Percentiles rank a stretch among this genome's conserved stretches.
These are phyloP conservation scores for Starmerella davenportii DNA, from an alignment of 805 yeast species.

Conservation along the genomic window DNA sequence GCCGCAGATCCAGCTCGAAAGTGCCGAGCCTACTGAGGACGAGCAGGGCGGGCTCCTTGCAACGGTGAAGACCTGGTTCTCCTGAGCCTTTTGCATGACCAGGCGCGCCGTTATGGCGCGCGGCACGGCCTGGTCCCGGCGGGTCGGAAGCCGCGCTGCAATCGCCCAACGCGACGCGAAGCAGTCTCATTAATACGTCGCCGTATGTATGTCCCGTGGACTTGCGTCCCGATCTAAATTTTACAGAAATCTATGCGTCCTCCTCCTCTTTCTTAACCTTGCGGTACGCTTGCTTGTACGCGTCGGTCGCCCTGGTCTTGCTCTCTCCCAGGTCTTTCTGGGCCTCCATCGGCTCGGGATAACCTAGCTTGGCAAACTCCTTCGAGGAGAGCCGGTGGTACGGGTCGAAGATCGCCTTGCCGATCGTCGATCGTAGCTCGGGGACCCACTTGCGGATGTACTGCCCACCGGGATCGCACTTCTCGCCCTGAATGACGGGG, in stretches of 20 bases:
- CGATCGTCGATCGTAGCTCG: conserved; percentile 24
- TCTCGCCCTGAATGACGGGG: conserved; percentile 33
- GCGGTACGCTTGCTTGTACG: conserved; percentile 8
- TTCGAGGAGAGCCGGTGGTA: conserved; percentile 12
- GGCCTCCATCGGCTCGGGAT: conserved; percentile 12
- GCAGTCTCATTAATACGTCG: too few relatives aligned
- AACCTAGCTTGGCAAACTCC: conserved; percentile 11
- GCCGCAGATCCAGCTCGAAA: background rate
- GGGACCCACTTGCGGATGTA: conserved; percentile 36
- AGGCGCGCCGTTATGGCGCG: too few relatives aligned
- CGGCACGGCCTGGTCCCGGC: too few relatives aligned
- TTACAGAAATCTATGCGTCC: too few relatives aligned
- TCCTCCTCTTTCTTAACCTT: conserved; percentile 3
- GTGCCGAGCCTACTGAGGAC: background rate
- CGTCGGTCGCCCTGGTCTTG: conserved; percentile 7
- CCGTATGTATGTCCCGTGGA: too few relatives aligned
- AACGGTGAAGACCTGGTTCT: background rate
- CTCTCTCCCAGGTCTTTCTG: conserved; percentile 1
- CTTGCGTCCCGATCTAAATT: too few relatives aligned
- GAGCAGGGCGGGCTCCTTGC: background rate
- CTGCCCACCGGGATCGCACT: conserved; percentile 31
- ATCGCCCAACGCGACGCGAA: too few relatives aligned
- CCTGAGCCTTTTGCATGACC: too few relatives aligned
- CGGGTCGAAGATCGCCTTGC: conserved; percentile 26
- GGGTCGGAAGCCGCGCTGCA: too few relatives aligned